Conservation (phyloP, 116 monocot genomes). For the Papilionanthe hybrid region DNA sequence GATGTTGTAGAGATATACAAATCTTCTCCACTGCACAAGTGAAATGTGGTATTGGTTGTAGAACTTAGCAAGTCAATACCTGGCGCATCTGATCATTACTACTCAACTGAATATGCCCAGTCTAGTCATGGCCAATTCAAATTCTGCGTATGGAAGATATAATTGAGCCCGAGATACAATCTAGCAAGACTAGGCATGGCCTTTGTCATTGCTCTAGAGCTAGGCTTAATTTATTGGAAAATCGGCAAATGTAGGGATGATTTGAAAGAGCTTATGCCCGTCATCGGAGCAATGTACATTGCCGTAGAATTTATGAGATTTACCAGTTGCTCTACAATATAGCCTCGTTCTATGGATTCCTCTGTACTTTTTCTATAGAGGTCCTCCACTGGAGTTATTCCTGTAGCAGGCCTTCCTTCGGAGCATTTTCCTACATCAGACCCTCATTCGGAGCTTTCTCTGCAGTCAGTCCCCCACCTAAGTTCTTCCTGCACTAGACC, state of each 20-base stretch:
- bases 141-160: constrained; percentile 56
- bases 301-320: constrained; percentile 17
- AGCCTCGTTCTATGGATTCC: constrained; percentile 3
- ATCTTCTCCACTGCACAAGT: constrained; percentile 37
- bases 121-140: constrained; percentile 36
- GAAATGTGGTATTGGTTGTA: constrained; percentile 29
- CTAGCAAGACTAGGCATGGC: constrained; percentile 47
- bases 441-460: too few relatives aligned
- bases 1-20: constrained; percentile 66
- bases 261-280: constrained; percentile 8
- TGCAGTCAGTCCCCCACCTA: too few relatives aligned
- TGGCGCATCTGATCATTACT: constrained; percentile 37
- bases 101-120: constrained; percentile 42
- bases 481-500: too few relatives aligned
- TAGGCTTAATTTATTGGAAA: constrained; percentile 57
- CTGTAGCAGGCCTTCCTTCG: too few relatives aligned
- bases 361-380: too few relatives aligned
- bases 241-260: constrained; percentile 39
- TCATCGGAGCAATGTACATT: not conserved
- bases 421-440: too few relatives aligned
- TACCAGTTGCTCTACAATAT: constrained; percentile 19
- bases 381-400: too few relatives aligned
- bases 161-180: constrained; percentile 67
- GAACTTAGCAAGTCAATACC: constrained; percentile 33
- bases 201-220: constrained; percentile 10